A percentile compares a stretch with the other conserved stretches of the same genome.
Conservation (phyloP, 495 filamentous ascomycete genomes). For the Rostrohypoxylon terebratum region DNA sequence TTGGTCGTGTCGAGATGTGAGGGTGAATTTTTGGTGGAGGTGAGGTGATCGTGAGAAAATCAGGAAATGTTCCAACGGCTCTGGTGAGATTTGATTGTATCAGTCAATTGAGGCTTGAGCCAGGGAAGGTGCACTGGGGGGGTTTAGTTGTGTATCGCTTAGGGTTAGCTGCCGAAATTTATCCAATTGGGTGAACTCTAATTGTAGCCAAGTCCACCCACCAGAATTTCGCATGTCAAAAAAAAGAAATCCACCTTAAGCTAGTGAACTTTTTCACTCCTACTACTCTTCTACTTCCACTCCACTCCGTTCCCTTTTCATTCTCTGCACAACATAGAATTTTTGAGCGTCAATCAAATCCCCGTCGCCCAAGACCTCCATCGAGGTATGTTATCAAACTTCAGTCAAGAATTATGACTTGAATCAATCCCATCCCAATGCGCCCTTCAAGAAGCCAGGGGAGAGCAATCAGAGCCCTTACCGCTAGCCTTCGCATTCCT, state of each 20-base stretch:
- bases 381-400: constrained; percentile 55
- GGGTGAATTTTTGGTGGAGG: constrained; percentile 38
- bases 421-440: constrained; percentile 45
- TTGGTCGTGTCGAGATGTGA: constrained; percentile 30
- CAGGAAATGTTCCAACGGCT: constrained; percentile 41
- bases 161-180: constrained; percentile 50
- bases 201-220: constrained; percentile 15
- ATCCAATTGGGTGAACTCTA: constrained; percentile 44
- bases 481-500: constrained; percentile 36
- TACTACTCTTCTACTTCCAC: constrained; percentile 13
- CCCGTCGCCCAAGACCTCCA: constrained; percentile 41
- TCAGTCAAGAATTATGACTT: constrained; percentile 47
- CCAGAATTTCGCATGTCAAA: constrained; percentile 33
- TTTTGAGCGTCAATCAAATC: constrained; percentile 33
- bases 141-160: constrained; percentile 47
- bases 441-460: constrained; percentile 62
- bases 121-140: constrained; percentile 36
- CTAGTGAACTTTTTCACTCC: neutral
- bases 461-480: constrained; percentile 59
- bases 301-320: constrained; percentile 19
- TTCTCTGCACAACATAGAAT: constrained; percentile 28
- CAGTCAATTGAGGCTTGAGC: constrained; percentile 44
- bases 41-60: constrained; percentile 43
- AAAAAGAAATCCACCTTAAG: constrained; percentile 23
- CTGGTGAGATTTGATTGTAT: constrained; percentile 33